Evolutionary conservation across 176 grass and related monocot genomes (phyloP).

Genomic region (Rhynchospora tenuis): DNA sequence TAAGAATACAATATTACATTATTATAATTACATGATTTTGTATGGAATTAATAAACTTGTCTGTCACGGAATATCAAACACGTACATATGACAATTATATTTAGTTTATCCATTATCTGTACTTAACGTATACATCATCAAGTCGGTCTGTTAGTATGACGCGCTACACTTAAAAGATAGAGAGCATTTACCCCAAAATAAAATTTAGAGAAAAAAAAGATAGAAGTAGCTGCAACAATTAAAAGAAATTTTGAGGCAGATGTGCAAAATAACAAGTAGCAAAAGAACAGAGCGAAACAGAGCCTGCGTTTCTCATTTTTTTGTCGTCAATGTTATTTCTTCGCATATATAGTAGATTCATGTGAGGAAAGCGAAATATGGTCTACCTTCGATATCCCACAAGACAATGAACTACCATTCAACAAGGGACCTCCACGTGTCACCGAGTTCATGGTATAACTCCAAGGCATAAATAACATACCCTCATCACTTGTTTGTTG

Average conservation of each 20-base stretch:
- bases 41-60: no score
- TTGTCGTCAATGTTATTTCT: background rate
- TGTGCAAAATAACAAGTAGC: background rate
- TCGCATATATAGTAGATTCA: background rate
- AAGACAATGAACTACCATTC: conserved; percentile 22
- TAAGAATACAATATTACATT: no score
- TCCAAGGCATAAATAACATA: conserved; percentile 15
- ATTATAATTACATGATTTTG: no score
- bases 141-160: no score
- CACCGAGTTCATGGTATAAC: background rate
- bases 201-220: background rate
- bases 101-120: no score
- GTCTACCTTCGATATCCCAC: background rate
- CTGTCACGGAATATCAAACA: no score
- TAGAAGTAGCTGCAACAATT: background rate
- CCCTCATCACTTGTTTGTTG: background rate
- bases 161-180: no score
- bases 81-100: no score
- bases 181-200: background rate
- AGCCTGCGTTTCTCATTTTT: background rate
- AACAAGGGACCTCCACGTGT: background rate
- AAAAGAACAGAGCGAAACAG: background rate
- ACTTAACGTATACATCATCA: no score
- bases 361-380: background rate
- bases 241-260: background rate